A percentile compares a stretch with the other conserved stretches of the same genome.
phyloP scores from a whole-genome alignment of 257 asterid genomes.

The Solanum etuberosum region DNA sequence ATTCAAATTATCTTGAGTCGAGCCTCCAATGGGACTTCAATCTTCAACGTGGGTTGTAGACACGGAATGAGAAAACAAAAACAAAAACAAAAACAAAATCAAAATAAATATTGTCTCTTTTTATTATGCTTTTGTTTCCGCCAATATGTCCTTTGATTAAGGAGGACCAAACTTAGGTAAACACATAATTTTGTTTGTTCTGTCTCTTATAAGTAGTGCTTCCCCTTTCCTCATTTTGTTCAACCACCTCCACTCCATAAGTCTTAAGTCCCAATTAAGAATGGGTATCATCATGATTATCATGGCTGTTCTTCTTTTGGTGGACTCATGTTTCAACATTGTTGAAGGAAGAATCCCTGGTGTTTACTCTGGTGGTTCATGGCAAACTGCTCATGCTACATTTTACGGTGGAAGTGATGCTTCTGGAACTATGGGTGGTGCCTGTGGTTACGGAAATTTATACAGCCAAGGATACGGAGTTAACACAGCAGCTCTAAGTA shows the following conservation, averaged over 20 bases:
- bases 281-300: constrained; percentile 9
- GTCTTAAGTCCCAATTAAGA: background rate
- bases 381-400: constrained; percentile 82
- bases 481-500: constrained; percentile 65
- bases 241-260: background rate
- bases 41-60: too few relatives aligned
- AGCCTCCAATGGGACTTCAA: background rate
- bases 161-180: constrained; percentile 4
- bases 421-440: constrained; percentile 94
- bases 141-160: constrained; percentile 31
- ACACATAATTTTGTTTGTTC: background rate
- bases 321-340: background rate
- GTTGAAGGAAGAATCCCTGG: constrained; percentile 49
- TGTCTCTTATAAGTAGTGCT: constrained; percentile 38
- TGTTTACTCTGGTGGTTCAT: constrained; percentile 44
- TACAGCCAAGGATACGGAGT: constrained; percentile 79
- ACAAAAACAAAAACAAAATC: too few relatives aligned
- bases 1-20: too few relatives aligned
- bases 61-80: too few relatives aligned
- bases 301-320: constrained; percentile 7
- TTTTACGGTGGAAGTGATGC: constrained; percentile 90
- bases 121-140: background rate
- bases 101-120: too few relatives aligned
- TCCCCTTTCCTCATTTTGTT: background rate
- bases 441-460: constrained; percentile 69